Base-by-base conservation (phyloP, 805 yeast genomes). In the Jamesozyma piceae region DNA sequence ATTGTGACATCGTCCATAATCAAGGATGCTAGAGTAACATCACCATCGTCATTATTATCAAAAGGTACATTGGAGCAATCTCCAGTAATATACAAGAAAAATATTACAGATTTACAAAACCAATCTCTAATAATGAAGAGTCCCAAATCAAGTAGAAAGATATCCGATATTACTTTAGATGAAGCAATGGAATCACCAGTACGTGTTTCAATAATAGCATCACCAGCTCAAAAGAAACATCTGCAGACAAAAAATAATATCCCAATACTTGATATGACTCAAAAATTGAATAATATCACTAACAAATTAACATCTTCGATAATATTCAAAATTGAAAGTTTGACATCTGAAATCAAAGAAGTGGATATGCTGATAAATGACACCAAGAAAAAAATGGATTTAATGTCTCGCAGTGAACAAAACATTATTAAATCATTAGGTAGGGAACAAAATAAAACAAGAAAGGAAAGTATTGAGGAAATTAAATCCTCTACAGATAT, bases 91-190 rank as follows among this genome's bases (percentile, higher is more conserved):
- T 49, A 49, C 22, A 45, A 45, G 22, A 72, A 82, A 55, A 80
- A 83, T 44, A 77, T 68, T 66, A 83, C 77, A 13, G 41, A 34
- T 33, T 26, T 26, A 17, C 28, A 40, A 26, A 40, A 35, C 15
- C n/a, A 20, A 10, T 28, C 38, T 17, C 13, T 40, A 5, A 20
- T 40, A 20, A 20, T 27, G 9, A 40, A 35, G 19, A 40, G 39
- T 35, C 43, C 43, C 2, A 10, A 6, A 11, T 4, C 27, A 19
- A 10, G 9, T 4, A 15, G 8, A 6, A 11, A 14, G 19, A 13
- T 20, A 3, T 11, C 14, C 9, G 28, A 18, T 20, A 15, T 36
- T 5, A 36, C 10, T 10, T 21, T 26, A 22, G 38, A 36, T 17
- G 22, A 28, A 26, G 31, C 31, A 15, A 36, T 36, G 20, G 21